Evolutionary conservation across 163 green algal genomes (phyloP), one percentile per base, ranked within the genome.

Genomic region (Scenedesmus sp.): DNA sequence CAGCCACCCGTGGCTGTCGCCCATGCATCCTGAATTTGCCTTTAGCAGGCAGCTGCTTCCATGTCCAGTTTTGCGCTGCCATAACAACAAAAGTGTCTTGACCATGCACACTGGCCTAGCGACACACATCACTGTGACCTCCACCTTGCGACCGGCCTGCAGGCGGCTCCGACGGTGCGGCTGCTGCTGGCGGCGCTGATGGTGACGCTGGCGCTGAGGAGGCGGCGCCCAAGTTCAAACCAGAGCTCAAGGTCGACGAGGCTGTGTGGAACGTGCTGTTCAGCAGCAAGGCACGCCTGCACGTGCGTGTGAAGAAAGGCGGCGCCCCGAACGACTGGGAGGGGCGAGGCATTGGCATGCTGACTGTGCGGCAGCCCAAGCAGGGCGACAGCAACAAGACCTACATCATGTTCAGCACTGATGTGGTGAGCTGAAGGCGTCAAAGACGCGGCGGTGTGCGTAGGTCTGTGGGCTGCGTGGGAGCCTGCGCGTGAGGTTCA

Each of bases 321-420:
- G 15, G 15, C 26, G 89, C 73, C 53, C 44, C 56, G 35, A 35
- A 5, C 7, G 82, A 89, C 3, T 92, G 89, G 89, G 73, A 59
- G n/a, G 3, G 24, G 35, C 79, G 80, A 24, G 89, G 89, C 30
- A 1, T 83, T 10, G 89, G 89, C 37, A 33, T 78, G 70, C 73
- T 90, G 24, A 87, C 83, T 33, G 51, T 92, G 40, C 86, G 89
- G 44, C 37, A 40, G 49, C 40, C 3, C 83, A 86, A 82, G 81
- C 56, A 83, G 82, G 65, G 81, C 70, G 46, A 42, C 59, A 53
- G 81, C 59, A 35, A 30, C 68, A 59, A 26, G 26, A 22, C 81
- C 43, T 86, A 85, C 73, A 20, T 92, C 30, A 86, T 86, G 37
- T 90, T 92, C 89, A 90, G 30, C 26, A 90, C 76, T 20, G 89